Evolutionary conservation across 2,329 filamentous ascomycete genomes (phyloP).

Genomic region (Cladorrhinum sp.): DNA sequence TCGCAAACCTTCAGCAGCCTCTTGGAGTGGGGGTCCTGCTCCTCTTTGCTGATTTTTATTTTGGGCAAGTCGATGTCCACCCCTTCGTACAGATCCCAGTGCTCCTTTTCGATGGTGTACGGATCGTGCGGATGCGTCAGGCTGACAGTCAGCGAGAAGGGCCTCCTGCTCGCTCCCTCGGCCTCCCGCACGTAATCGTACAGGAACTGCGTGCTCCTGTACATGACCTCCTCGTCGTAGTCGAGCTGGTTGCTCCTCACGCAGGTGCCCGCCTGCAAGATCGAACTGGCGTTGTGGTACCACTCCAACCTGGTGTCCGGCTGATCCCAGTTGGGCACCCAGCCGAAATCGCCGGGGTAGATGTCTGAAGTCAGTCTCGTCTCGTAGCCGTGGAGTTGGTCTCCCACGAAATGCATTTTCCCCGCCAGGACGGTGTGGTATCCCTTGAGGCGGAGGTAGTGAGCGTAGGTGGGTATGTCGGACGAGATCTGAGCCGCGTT

Average conservation of each 20-base stretch:
- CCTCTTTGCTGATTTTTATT: constrained; percentile 71
- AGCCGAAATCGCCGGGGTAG: constrained; percentile 90
- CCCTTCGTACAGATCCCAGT: constrained; percentile 87
- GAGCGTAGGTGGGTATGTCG: constrained; percentile 86
- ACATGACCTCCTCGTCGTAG: constrained; percentile 96
- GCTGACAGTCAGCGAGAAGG: constrained; percentile 83
- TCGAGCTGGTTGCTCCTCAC: constrained; percentile 92
- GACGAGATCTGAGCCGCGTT: constrained; percentile 82
- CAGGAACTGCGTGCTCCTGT: constrained; percentile 81
- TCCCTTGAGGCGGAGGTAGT: constrained; percentile 79
- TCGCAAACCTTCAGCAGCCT: constrained; percentile 84
- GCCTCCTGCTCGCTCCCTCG: constrained; percentile 59
- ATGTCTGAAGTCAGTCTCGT: constrained; percentile 91
- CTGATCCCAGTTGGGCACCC: constrained; percentile 94
- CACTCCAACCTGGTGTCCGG: constrained; percentile 83
- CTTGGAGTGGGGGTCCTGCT: constrained; percentile 84
- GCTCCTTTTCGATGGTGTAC: constrained; percentile 90
- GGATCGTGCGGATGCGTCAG: constrained; percentile 94
- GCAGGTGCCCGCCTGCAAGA: constrained; percentile 83
- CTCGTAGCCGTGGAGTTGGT: constrained; percentile 93
- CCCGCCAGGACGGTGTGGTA: constrained; percentile 90
- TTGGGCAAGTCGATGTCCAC: constrained; percentile 84
- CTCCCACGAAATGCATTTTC: constrained; percentile 97
- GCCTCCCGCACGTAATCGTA: constrained; percentile 86
- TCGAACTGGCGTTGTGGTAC: constrained; percentile 95